Percentiles rank a stretch among this genome's conserved stretches.
These are phyloP conservation scores for Gracilaria domingensis DNA, from an alignment of 23 red algal species.

Conservation along the genomic window DNA sequence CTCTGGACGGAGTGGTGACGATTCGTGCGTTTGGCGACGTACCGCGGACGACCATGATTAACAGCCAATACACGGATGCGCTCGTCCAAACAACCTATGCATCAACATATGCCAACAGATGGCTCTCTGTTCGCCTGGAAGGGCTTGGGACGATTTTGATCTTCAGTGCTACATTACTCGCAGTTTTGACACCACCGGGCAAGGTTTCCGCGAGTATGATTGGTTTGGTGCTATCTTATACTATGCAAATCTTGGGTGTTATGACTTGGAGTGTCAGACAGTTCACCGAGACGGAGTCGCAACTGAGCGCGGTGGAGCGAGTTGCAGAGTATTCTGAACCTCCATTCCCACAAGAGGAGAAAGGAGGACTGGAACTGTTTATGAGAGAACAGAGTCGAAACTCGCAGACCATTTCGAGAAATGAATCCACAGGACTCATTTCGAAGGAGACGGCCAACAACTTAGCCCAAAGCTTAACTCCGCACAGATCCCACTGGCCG, in stretches of 20 bases:
- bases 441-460: constrained; percentile 55
- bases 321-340: constrained; percentile 82
- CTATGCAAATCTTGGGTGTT: constrained; percentile 66
- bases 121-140: constrained; percentile 83
- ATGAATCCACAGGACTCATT: constrained; percentile 57
- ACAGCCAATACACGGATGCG: constrained; percentile 67
- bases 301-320: constrained; percentile 90
- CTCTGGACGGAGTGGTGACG: constrained; percentile 86
- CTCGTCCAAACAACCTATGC: constrained; percentile 64
- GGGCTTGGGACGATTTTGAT: constrained; percentile 75
- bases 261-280: constrained; percentile 90
- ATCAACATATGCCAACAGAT: constrained; percentile 70
- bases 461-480: constrained; percentile 22
- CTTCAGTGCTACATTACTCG: constrained; percentile 76
- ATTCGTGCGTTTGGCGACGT: constrained; percentile 85
- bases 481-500: constrained; percentile 70
- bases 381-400: constrained; percentile 37
- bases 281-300: constrained; percentile 91
- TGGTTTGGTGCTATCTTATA: constrained; percentile 90
- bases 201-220: constrained; percentile 66
- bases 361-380: constrained; percentile 42
- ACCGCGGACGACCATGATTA: constrained; percentile 50
- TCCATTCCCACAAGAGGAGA: constrained; percentile 70
- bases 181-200: constrained; percentile 64
- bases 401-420: constrained; percentile 7